Conservation (phyloP, 2,329 filamentous ascomycete species). For the Teratosphaeria gauchensis region DNA sequence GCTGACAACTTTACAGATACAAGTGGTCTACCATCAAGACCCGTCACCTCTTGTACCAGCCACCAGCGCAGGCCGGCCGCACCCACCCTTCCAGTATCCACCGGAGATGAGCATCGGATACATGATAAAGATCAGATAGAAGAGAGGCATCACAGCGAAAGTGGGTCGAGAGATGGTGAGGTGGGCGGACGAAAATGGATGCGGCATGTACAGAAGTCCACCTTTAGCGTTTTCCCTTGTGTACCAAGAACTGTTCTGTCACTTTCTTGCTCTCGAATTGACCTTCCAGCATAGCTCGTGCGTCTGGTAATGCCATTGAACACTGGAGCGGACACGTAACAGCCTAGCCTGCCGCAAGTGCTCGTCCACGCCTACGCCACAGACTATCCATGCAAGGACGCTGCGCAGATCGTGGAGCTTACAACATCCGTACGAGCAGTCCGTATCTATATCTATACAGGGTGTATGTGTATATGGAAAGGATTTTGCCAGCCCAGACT, state of each 20-base stretch:
- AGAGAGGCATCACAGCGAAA: background rate
- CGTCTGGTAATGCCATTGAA: too few relatives aligned
- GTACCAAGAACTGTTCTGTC: background rate
- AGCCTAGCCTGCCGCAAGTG: too few relatives aligned
- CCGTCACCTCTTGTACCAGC: slow-evolving; percentile 58
- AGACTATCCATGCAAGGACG: too few relatives aligned
- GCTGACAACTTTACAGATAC: slow-evolving; percentile 46
- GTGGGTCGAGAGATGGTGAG: background rate
- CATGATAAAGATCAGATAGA: background rate
- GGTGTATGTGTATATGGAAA: too few relatives aligned
- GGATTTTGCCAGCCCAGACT: background rate
- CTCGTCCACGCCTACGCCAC: too few relatives aligned
- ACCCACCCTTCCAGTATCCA: slow-evolving; percentile 9
- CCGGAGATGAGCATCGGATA: slow-evolving; percentile 13
- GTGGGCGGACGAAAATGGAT: background rate
- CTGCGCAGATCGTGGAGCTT: too few relatives aligned
- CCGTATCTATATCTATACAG: too few relatives aligned
- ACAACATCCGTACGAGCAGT: too few relatives aligned
- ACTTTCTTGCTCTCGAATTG: background rate
- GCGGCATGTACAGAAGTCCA: background rate
- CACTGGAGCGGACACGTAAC: too few relatives aligned
- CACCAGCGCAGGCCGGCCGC: slow-evolving; percentile 5
- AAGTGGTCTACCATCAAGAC: slow-evolving; percentile 97
- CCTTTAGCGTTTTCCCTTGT: background rate
- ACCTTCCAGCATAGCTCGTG: background rate